Percentiles rank a stretch among this genome's conserved stretches.
phyloP scores from a whole-genome alignment of 768 basidiomycete species.

The Leccinum olivaceopallidum region DNA sequence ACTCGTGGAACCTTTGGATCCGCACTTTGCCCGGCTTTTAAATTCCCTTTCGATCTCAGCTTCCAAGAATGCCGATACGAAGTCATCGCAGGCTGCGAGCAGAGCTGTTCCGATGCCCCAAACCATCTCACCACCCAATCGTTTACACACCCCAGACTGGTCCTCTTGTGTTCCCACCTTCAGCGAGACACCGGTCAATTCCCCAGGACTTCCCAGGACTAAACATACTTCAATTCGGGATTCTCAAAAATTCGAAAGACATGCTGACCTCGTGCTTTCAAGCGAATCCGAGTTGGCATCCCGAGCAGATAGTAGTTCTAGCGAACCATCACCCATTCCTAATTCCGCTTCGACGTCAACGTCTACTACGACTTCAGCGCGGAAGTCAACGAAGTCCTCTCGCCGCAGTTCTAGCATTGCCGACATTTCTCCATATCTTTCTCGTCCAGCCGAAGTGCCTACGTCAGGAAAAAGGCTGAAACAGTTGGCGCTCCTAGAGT shows the following conservation, averaged over 20 bases:
- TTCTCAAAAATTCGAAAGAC: slow-evolving; percentile 10
- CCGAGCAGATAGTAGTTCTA: slow-evolving; percentile 3
- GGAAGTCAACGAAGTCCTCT: slow-evolving; percentile 27
- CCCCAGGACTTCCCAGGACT: slow-evolving; percentile 7
- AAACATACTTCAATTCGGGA: slow-evolving; percentile 6
- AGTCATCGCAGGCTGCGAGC: slow-evolving; percentile 8
- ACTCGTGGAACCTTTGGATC: slow-evolving; percentile 48
- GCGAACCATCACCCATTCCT: slow-evolving; percentile 12
- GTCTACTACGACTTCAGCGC: slow-evolving; percentile 16
- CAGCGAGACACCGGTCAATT: slow-evolving; percentile 10
- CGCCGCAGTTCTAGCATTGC: slow-evolving; percentile 50
- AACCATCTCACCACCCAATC: slow-evolving; percentile 10
- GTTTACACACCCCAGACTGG: slow-evolving; percentile 32
- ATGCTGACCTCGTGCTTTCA: not conserved
- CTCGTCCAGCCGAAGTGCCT: slow-evolving; percentile 52
- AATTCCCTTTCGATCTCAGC: slow-evolving; percentile 62
- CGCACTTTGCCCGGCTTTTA: slow-evolving; percentile 70
- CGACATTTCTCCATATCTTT: slow-evolving; percentile 71
- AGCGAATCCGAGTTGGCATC: slow-evolving; percentile 3
- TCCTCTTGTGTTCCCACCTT: slow-evolving; percentile 33
- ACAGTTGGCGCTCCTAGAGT: slow-evolving; percentile 70
- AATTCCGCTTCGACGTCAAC: slow-evolving; percentile 11
- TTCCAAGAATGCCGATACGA: slow-evolving; percentile 30
- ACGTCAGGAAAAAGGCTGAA: slow-evolving; percentile 63
- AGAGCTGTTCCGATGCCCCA: slow-evolving; percentile 12